phyloP scores from a whole-genome alignment of 2,329 filamentous ascomycete species.

The Endothia cerciana region DNA sequence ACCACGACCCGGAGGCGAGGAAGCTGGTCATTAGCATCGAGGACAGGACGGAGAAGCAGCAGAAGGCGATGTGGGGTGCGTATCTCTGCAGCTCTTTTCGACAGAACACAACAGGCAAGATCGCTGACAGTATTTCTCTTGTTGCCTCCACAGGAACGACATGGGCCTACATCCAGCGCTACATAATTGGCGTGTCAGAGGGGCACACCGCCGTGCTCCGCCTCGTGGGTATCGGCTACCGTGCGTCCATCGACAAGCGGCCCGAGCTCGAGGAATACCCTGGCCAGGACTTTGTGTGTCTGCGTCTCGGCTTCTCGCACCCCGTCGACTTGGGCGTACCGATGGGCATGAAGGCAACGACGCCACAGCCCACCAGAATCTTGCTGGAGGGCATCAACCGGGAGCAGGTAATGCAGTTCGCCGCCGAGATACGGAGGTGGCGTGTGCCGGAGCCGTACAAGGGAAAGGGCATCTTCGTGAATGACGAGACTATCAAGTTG shows the following conservation, averaged over 20 bases:
- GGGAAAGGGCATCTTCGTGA: conserved; percentile 98
- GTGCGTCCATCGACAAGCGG: conserved; percentile 80
- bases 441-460: conserved; percentile 96
- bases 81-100: neutral
- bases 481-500: conserved; percentile 95
- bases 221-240: conserved; percentile 93
- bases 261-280: conserved; percentile 75
- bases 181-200: conserved; percentile 93
- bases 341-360: conserved; percentile 79
- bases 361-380: conserved; percentile 88
- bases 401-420: conserved; percentile 87
- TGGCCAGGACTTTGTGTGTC: conserved; percentile 84
- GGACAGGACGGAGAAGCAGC: conserved; percentile 69
- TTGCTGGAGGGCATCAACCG: conserved; percentile 87
- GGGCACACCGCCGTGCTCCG: conserved; percentile 92
- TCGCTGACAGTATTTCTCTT: conserved; percentile 33
- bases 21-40: conserved; percentile 72
- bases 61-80: conserved; percentile 95
- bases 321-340: conserved; percentile 89
- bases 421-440: conserved; percentile 86
- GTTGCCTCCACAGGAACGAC: conserved; percentile 68
- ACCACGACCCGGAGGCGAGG: conserved; percentile 64
- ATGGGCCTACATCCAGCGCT: conserved; percentile 86
- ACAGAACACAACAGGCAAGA: neutral
- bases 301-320: conserved; percentile 97